Percentiles rank a stretch among this genome's conserved stretches.
These are phyloP conservation scores for Pleodorina starrii DNA, from an alignment of 139 green algal genomes.

Conservation along the genomic window DNA sequence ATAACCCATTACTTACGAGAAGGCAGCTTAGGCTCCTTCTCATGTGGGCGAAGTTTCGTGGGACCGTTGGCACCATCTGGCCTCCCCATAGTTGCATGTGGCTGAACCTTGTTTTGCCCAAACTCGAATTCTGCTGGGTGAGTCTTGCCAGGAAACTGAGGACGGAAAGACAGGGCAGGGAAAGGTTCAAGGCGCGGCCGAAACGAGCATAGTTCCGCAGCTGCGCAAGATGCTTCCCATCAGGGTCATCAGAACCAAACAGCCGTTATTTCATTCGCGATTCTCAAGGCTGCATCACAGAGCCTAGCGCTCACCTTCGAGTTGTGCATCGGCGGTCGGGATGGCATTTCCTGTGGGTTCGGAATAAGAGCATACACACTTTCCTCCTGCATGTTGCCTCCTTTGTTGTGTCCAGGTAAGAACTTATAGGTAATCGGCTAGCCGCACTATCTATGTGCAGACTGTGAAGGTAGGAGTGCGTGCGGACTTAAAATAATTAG, in stretches of 20 bases:
- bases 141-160: slow-evolving; percentile 52
- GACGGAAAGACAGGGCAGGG: neutral
- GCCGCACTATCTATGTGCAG: no score
- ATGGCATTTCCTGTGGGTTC: slow-evolving; percentile 58
- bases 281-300: no score
- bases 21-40: slow-evolving; percentile 78
- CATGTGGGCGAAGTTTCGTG: slow-evolving; percentile 68
- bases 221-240: no score
- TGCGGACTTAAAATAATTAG: no score
- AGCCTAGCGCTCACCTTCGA: slow-evolving; percentile 69
- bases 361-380: slow-evolving; percentile 81
- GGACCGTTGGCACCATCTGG: slow-evolving; percentile 63
- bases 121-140: slow-evolving; percentile 55
- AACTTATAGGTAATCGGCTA: no score
- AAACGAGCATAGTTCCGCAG: no score
- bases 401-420: neutral
- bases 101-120: slow-evolving; percentile 55
- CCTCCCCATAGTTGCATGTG: slow-evolving; percentile 71
- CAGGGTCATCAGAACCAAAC: no score
- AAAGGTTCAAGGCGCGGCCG: no score
- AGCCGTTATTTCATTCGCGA: no score
- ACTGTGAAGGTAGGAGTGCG: no score
- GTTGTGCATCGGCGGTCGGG: slow-evolving; percentile 62
- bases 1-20: slow-evolving; percentile 67
- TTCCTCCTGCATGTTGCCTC: slow-evolving; percentile 63